phyloP scores from a whole-genome alignment of 257 asterid genomes.

The Craterostigma plantagineum region DNA sequence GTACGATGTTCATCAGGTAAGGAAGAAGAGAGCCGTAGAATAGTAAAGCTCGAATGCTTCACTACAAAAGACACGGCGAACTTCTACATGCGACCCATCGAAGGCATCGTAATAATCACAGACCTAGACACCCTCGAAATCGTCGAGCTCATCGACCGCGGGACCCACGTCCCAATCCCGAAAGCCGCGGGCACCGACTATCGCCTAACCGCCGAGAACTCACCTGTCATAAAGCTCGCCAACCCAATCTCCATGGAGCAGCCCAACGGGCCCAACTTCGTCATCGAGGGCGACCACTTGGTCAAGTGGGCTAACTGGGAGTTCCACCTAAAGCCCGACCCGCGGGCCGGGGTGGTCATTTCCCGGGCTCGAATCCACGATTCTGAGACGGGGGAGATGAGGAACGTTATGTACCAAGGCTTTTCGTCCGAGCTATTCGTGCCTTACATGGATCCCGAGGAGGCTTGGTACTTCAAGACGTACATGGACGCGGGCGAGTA shows the following conservation, averaged over 20 bases:
- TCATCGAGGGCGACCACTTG: constrained; percentile 38
- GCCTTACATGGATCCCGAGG: constrained; percentile 79
- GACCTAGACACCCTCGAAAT: constrained; percentile 38
- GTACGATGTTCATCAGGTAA: constrained; percentile 16
- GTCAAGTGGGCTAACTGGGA: constrained; percentile 98
- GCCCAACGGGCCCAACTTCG: constrained; percentile 87
- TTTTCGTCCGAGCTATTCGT: constrained; percentile 73
- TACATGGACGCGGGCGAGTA: constrained; percentile 83
- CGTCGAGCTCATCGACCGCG: constrained; percentile 28
- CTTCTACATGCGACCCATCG: constrained; percentile 78
- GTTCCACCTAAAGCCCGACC: constrained; percentile 82
- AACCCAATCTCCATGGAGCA: constrained; percentile 71
- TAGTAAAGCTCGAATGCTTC: constrained; percentile 44
- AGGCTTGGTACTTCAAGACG: constrained; percentile 65
- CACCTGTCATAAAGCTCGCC: constrained; percentile 23
- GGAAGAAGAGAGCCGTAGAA: constrained; percentile 43
- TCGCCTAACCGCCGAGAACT: constrained; percentile 12
- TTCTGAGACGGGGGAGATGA: constrained; percentile 37
- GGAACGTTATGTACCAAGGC: constrained; percentile 82
- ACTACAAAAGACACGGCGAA: constrained; percentile 37
- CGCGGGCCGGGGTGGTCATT: constrained; percentile 69
- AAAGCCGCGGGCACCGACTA: constrained; percentile 41
- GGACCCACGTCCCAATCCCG: constrained; percentile 56
- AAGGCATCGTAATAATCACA: constrained; percentile 33
- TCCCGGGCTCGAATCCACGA: constrained; percentile 53